phyloP scores from a whole-genome alignment of 2,329 filamentous ascomycete genomes.

The Ceratocystis papillata region DNA sequence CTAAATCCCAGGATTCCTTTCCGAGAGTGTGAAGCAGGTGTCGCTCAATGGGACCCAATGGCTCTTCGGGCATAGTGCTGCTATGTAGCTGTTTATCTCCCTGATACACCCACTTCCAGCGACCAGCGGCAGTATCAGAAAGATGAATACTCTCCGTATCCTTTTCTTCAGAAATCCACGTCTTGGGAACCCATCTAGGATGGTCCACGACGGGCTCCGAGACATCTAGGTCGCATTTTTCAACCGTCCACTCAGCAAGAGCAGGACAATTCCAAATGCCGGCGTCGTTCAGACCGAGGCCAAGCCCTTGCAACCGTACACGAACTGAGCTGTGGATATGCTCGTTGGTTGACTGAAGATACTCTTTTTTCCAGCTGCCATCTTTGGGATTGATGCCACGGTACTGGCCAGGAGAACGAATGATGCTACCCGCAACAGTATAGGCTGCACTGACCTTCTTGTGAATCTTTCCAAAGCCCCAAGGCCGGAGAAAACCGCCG shows the following conservation, averaged over 20 bases:
- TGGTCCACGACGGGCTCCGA: background rate
- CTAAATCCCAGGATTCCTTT: slow-evolving; percentile 31
- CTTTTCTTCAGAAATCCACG: slow-evolving; percentile 25
- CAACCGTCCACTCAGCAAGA: slow-evolving; percentile 37
- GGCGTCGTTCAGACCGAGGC: slow-evolving; percentile 41
- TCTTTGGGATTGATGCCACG: slow-evolving; percentile 36
- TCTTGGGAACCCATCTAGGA: slow-evolving; percentile 16
- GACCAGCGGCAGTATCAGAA: slow-evolving; percentile 27
- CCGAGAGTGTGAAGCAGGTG: slow-evolving; percentile 38
- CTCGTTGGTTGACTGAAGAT: slow-evolving; percentile 44
- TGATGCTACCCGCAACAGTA: slow-evolving; percentile 35
- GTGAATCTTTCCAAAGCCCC: slow-evolving; percentile 39
- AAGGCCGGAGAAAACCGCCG: slow-evolving; percentile 33
- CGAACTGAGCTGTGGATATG: slow-evolving; percentile 45
- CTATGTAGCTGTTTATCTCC: slow-evolving; percentile 36
- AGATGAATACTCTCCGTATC: slow-evolving; percentile 23
- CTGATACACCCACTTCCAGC: slow-evolving; percentile 47
- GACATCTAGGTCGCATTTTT: background rate
- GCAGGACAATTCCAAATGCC: slow-evolving; percentile 39
- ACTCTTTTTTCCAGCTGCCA: slow-evolving; percentile 32
- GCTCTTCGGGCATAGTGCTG: slow-evolving; percentile 42
- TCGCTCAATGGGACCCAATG: slow-evolving; percentile 43
- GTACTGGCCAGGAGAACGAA: slow-evolving; percentile 41
- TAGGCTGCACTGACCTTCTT: slow-evolving; percentile 36
- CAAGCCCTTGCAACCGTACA: slow-evolving; percentile 41